Percentiles rank a stretch among this genome's conserved stretches.
phyloP scores from a whole-genome alignment of 352 stramenopile species.

The Globisporangium middletonii region DNA sequence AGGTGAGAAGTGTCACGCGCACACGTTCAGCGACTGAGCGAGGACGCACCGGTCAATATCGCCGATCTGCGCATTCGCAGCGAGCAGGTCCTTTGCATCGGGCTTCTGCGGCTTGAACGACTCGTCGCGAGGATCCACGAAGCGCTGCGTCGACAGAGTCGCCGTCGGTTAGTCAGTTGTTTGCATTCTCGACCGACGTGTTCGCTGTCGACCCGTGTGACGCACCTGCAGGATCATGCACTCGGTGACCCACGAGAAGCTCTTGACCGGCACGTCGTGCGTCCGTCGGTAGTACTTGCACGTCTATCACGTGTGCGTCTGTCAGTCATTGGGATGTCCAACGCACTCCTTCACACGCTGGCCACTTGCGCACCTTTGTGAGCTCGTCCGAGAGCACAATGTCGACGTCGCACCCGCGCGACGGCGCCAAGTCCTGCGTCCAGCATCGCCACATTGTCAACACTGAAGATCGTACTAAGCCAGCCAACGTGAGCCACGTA shows the following conservation, averaged over 20 bases:
- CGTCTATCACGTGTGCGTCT: constrained; percentile 19
- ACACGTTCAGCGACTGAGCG: background rate
- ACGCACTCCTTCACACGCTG: background rate
- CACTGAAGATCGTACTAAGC: background rate
- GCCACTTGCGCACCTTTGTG: constrained; percentile 38
- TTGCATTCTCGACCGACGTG: too few species aligned
- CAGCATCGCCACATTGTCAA: background rate
- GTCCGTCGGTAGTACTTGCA: constrained; percentile 47
- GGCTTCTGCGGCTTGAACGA: constrained; percentile 38
- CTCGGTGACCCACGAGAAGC: constrained; percentile 77
- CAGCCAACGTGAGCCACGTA: constrained; percentile 11
- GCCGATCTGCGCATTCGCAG: constrained; percentile 46
- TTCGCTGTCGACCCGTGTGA: background rate
- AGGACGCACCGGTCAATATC: constrained; percentile 47
- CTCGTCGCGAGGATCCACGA: constrained; percentile 30
- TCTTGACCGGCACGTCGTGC: constrained; percentile 37
- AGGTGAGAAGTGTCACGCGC: background rate
- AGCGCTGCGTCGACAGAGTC: constrained; percentile 22
- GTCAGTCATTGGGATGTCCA: too few species aligned
- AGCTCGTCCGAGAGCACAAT: constrained; percentile 64
- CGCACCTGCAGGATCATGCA: constrained; percentile 76
- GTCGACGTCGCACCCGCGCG: constrained; percentile 34
- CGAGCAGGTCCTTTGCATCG: constrained; percentile 16
- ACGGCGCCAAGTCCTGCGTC: constrained; percentile 42
- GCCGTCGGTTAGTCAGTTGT: too few species aligned